Conservation (phyloP, 371 early-diverging fungal genomes). For the Syncephalis plumigaleata region DNA sequence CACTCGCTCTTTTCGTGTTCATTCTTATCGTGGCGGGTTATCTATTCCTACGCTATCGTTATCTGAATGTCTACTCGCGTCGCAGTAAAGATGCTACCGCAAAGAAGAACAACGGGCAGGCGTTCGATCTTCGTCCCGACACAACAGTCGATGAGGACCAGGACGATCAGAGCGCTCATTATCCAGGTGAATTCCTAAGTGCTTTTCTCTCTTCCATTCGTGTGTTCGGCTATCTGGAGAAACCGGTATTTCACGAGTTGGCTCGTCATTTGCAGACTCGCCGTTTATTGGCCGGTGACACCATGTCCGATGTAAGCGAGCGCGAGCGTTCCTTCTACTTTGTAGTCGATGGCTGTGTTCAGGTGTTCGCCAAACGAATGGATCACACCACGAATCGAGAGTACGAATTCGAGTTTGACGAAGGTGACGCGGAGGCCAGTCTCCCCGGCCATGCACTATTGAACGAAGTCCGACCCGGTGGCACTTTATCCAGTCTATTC, state of each 20-base stretch:
- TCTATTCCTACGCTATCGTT: conserved; percentile 44
- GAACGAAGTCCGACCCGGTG: conserved; percentile 79
- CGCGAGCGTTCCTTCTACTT: conserved; percentile 74
- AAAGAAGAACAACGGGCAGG: too few relatives aligned
- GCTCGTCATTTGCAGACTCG: conserved; percentile 74
- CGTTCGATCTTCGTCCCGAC: conserved; percentile 66
- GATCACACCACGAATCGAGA: conserved; percentile 12
- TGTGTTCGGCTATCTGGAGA: conserved; percentile 93
- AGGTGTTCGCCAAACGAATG: conserved; percentile 35
- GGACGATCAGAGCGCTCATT: conserved; percentile 14
- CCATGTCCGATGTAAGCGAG: conserved; percentile 53
- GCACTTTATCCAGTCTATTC: conserved; percentile 81
- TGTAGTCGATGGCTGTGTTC: conserved; percentile 87
- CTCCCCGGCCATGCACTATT: conserved; percentile 49
- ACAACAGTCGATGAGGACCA: conserved; percentile 28
- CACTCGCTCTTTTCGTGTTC: conserved; percentile 23
- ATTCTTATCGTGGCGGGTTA: conserved; percentile 21
- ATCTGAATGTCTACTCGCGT: conserved; percentile 53
- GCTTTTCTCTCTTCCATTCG: conserved; percentile 78
- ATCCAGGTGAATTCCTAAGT: conserved; percentile 69
- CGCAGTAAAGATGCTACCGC: too few relatives aligned
- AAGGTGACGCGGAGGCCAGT: conserved; percentile 11
- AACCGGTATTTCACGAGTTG: conserved; percentile 90
- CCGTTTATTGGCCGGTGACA: conserved; percentile 70
- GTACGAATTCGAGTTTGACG: conserved; percentile 10